These are phyloP conservation scores for Ophioceras dolichostomum DNA, from an alignment of 2,329 filamentous ascomycete genomes.

Conservation along the genomic window DNA sequence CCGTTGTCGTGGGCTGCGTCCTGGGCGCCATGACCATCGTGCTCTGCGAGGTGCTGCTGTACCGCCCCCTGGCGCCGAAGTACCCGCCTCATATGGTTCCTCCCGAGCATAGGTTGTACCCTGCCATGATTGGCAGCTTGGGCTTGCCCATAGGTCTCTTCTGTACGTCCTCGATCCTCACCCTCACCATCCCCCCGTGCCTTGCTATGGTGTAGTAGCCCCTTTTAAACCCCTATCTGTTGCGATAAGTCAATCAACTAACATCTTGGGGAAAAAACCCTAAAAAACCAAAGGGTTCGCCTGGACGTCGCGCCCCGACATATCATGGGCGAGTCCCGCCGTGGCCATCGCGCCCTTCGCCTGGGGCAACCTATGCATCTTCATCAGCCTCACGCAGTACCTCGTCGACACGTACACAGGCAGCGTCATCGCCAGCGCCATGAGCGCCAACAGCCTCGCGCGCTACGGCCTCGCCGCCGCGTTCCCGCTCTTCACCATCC, in stretches of 20 bases:
- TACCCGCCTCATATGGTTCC: slow-evolving; percentile 23
- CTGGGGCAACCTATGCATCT: slow-evolving; percentile 48
- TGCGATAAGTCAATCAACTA: too few relatives aligned
- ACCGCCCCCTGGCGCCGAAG: slow-evolving; percentile 20
- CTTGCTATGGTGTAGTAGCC: too few relatives aligned
- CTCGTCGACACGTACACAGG: slow-evolving; percentile 43
- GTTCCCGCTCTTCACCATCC: slow-evolving; percentile 50
- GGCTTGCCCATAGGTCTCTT: slow-evolving; percentile 41
- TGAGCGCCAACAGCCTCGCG: slow-evolving; percentile 45
- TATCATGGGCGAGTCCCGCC: slow-evolving; percentile 37
- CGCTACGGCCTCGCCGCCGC: slow-evolving; percentile 41
- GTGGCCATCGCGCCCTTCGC: slow-evolving; percentile 42
- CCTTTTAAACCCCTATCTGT: too few relatives aligned
- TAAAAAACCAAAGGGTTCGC: slow-evolving; percentile 35
- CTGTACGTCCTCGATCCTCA: slow-evolving; percentile 17
- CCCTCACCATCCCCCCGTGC: background rate
- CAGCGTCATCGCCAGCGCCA: slow-evolving; percentile 41
- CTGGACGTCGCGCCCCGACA: slow-evolving; percentile 34
- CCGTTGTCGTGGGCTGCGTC: slow-evolving; percentile 30
- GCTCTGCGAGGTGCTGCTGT: slow-evolving; percentile 28
- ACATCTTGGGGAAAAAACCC: background rate
- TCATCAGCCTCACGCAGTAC: slow-evolving; percentile 40
- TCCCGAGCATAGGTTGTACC: slow-evolving; percentile 45
- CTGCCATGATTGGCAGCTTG: slow-evolving; percentile 44
- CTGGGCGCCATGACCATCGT: slow-evolving; percentile 27